phyloP scores from a whole-genome alignment of 164 flowering plant genomes.

The Platanus orientalis region DNA sequence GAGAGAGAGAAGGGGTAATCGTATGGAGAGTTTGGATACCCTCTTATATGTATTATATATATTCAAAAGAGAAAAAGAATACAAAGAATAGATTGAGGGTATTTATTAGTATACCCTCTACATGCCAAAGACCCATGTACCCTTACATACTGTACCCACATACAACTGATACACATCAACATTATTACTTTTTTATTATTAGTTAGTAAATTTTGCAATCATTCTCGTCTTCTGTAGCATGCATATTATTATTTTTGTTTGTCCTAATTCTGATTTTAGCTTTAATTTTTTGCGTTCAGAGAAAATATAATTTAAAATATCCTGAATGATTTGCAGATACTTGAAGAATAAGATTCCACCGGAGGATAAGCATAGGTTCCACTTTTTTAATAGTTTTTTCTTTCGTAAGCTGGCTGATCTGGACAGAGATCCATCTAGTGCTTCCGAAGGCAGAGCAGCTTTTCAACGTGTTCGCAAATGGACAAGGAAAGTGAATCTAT shows the following conservation, averaged over 20 bases:
- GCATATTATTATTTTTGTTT: not conserved
- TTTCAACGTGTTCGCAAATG: slow-evolving; percentile 92
- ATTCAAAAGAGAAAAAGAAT: no score
- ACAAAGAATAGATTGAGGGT: no score
- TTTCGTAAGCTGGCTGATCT: slow-evolving; percentile 88
- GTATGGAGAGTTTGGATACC: no score
- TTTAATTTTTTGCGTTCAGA: not conserved
- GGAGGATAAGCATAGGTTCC: slow-evolving; percentile 52
- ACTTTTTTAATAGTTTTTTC: slow-evolving; percentile 94
- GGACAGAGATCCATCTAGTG: slow-evolving; percentile 75
- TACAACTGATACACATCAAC: no score
- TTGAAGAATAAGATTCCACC: slow-evolving; percentile 58
- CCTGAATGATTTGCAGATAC: slow-evolving; percentile 46
- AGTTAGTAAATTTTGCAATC: no score
- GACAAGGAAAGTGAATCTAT: slow-evolving; percentile 90
- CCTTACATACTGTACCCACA: no score
- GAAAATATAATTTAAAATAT: not conserved
- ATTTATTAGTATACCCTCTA: no score
- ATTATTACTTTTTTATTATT: no score
- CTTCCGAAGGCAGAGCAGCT: slow-evolving; percentile 81
- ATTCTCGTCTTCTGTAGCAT: no score
- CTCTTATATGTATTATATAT: no score
- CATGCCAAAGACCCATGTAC: no score
- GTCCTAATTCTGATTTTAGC: not conserved
- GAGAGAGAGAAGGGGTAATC: no score